Percentiles rank a stretch among this genome's conserved stretches.
These are phyloP conservation scores for Fusarium buharicum DNA, from an alignment of 2,329 filamentous ascomycete genomes.

Conservation along the genomic window DNA sequence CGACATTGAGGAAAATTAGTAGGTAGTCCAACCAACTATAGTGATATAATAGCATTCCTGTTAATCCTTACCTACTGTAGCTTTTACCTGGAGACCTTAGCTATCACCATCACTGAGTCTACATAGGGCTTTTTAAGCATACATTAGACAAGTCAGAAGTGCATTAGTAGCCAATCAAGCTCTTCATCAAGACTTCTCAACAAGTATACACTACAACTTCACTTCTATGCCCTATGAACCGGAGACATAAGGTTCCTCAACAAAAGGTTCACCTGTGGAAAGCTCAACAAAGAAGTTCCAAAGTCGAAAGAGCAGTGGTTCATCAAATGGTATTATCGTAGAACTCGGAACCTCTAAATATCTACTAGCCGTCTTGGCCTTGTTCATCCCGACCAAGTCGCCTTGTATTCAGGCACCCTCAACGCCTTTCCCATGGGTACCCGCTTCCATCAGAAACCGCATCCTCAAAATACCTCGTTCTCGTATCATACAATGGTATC, in stretches of 20 bases:
- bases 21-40: no score
- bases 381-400: slow-evolving; percentile 20
- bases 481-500: slow-evolving; percentile 27
- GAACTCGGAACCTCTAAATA: slow-evolving; percentile 26
- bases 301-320: slow-evolving; percentile 1
- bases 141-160: neutral
- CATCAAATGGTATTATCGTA: slow-evolving; percentile 33
- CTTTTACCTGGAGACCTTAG: no score
- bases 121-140: neutral
- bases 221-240: neutral
- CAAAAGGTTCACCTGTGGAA: neutral
- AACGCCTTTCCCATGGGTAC: slow-evolving; percentile 26
- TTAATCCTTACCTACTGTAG: no score
- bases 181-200: neutral
- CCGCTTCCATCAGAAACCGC: slow-evolving; percentile 14
- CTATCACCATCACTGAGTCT: neutral
- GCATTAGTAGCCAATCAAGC: neutral
- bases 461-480: neutral
- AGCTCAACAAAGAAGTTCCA: neutral
- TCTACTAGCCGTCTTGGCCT: slow-evolving; percentile 23
- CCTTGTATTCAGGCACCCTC: slow-evolving; percentile 9
- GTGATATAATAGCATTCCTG: no score
- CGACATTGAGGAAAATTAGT: no score
- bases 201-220: neutral
- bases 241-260: neutral